Evolutionary conservation across 331 rosid species (phyloP).

Genomic region (Telfairia occidentalis): DNA sequence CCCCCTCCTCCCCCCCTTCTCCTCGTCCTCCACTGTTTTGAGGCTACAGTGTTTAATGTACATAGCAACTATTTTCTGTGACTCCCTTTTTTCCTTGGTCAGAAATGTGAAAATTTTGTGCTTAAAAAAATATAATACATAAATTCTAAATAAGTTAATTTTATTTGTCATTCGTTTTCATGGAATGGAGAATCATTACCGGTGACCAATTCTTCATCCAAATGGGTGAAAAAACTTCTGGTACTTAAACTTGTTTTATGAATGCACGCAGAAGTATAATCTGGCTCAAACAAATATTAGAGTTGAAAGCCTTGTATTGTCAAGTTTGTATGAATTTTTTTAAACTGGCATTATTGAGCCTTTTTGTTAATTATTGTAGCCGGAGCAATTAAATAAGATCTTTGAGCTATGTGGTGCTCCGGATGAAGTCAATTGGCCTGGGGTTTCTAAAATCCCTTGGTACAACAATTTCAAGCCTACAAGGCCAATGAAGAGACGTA

Average conservation of each 20-base stretch:
- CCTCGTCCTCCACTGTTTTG: too few species aligned
- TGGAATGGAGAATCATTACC: neutral
- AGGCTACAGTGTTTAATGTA: too few species aligned
- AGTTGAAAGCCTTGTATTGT: neutral
- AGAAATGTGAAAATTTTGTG: neutral
- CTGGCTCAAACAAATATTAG: neutral
- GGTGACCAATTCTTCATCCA: neutral
- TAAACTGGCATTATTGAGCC: neutral
- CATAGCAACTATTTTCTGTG: neutral
- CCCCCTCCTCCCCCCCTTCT: too few species aligned
- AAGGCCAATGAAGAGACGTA: constrained; percentile 79
- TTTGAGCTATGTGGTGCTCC: constrained; percentile 97
- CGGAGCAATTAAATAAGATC: constrained; percentile 83
- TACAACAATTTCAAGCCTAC: constrained; percentile 90
- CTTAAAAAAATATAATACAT: neutral
- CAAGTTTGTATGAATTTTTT: neutral
- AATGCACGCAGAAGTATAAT: neutral
- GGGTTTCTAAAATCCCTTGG: constrained; percentile 90
- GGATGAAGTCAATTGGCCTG: constrained; percentile 93
- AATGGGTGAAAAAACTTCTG: neutral
- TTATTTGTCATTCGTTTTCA: too few species aligned
- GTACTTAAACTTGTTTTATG: neutral
- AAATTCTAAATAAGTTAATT: neutral
- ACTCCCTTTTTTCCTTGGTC: neutral
- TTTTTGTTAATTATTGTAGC: constrained; percentile 41